Evolutionary conservation across 371 early-diverging fungal species (phyloP).

Genomic region (Batkoa obscura): DNA sequence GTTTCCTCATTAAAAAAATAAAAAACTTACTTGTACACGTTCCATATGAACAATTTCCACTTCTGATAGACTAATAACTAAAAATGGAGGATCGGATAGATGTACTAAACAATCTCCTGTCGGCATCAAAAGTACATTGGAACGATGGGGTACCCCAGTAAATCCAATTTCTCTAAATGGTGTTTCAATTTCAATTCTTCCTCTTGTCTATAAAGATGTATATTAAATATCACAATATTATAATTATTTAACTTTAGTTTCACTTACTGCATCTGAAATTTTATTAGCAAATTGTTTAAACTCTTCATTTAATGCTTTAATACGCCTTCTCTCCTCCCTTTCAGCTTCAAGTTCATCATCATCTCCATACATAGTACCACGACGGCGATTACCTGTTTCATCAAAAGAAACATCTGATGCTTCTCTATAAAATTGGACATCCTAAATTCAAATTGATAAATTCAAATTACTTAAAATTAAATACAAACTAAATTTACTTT

Average conservation of each 20-base stretch:
- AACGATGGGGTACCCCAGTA: constrained; percentile 89
- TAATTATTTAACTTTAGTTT: neutral
- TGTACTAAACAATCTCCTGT: constrained; percentile 96
- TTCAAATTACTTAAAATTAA: neutral
- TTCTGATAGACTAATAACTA: constrained; percentile 84
- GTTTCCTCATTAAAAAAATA: no score
- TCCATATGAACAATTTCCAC: constrained; percentile 97
- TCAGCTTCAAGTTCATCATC: constrained; percentile 93
- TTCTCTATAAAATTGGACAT: constrained; percentile 98
- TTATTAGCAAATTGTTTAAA: constrained; percentile 87
- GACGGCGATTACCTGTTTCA: constrained; percentile 92
- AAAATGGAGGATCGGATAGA: constrained; percentile 90
- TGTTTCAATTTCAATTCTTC: constrained; percentile 66
- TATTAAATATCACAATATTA: neutral
- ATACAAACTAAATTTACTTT: constrained; percentile 19
- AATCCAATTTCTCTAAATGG: constrained; percentile 93
- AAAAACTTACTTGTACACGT: constrained; percentile 39
- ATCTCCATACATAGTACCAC: constrained; percentile 83
- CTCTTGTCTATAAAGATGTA: constrained; percentile 36
- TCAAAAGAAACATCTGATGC: constrained; percentile 87
- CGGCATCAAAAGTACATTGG: constrained; percentile 89
- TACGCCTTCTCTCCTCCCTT: constrained; percentile 79
- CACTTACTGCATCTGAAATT: constrained; percentile 59
- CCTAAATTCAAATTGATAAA: constrained; percentile 17
- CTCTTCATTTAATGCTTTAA: constrained; percentile 79